A percentile compares a stretch with the other conserved stretches of the same genome.
Evolutionary conservation across 768 basidiomycete genomes (phyloP).

Genomic region (Pleurotus tuoliensis): DNA sequence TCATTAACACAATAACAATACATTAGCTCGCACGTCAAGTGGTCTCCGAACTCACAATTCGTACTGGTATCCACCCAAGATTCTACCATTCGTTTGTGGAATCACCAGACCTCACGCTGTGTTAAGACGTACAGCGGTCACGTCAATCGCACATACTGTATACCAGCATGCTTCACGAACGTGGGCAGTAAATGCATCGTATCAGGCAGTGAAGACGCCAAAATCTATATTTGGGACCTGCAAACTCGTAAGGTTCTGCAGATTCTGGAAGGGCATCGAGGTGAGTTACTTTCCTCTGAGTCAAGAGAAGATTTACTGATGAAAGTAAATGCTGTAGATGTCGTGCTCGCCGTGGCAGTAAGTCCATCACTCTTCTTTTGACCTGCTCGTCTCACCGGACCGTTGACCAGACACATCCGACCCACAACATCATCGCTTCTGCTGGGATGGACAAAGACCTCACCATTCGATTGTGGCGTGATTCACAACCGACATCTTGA

Average conservation of each 20-base stretch:
- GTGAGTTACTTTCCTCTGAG: constrained; percentile 32
- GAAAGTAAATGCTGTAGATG: constrained; percentile 29
- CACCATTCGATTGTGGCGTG: constrained; percentile 79
- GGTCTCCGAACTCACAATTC: constrained; percentile 90
- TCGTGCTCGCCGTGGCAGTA: constrained; percentile 78
- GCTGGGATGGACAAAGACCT: constrained; percentile 89
- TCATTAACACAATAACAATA: constrained; percentile 8
- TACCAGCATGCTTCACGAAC: constrained; percentile 64
- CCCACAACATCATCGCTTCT: constrained; percentile 71
- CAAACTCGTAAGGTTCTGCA: constrained; percentile 78
- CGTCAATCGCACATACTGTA: constrained; percentile 79
- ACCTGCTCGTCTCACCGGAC: constrained; percentile 7
- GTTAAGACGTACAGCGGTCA: constrained; percentile 93
- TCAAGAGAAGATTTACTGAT: constrained; percentile 7
- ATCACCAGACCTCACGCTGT: constrained; percentile 85
- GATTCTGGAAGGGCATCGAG: constrained; percentile 75
- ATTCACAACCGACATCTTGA: constrained; percentile 18
- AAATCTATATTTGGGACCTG: constrained; percentile 87
- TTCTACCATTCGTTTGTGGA: constrained; percentile 92
- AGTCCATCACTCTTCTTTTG: constrained; percentile 18
- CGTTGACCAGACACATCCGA: constrained; percentile 67
- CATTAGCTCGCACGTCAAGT: constrained; percentile 77
- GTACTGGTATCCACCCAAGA: constrained; percentile 91
- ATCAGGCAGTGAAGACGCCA: constrained; percentile 88
- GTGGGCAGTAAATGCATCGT: constrained; percentile 73